Evolutionary conservation across 1,139 yeast genomes (phyloP).

Genomic region (Scheffersomyces insectosa): DNA sequence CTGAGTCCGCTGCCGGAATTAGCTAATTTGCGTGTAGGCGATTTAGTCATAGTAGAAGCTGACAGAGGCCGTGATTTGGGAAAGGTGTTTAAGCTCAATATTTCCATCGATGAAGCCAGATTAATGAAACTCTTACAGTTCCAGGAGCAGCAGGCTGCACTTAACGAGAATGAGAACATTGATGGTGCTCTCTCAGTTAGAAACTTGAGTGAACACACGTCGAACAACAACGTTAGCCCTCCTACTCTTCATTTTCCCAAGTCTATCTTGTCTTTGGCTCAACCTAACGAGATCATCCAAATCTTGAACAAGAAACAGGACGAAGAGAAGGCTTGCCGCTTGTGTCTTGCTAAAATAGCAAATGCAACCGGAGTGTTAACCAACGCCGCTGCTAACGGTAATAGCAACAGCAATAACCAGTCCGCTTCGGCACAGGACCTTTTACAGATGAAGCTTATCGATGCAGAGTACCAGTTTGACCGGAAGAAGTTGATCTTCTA

Average conservation of each 20-base stretch:
- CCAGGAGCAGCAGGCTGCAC: constrained; percentile 59
- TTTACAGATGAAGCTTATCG: constrained; percentile 23
- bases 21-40: constrained; percentile 50
- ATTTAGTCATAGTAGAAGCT: constrained; percentile 94
- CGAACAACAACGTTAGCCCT: constrained; percentile 23
- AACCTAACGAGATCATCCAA: constrained; percentile 59
- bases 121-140: constrained; percentile 54
- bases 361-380: constrained; percentile 25
- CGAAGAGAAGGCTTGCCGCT: constrained; percentile 70
- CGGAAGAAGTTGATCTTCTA: constrained; percentile 26
- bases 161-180: constrained; percentile 17
- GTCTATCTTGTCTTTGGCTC: constrained; percentile 72
- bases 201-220: constrained; percentile 17
- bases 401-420: constrained; percentile 5
- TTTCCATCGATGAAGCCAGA: constrained; percentile 66
- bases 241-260: constrained; percentile 63
- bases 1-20: constrained; percentile 21
- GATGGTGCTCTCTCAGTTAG: constrained; percentile 22
- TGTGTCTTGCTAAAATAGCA: constrained; percentile 60
- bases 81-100: constrained; percentile 64
- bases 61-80: constrained; percentile 95
- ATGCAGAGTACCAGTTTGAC: constrained; percentile 29
- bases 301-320: constrained; percentile 62
- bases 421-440: constrained; percentile 14
- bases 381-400: constrained; percentile 5